Conservation (phyloP, 768 basidiomycete genomes). For the Collybia sordida region DNA sequence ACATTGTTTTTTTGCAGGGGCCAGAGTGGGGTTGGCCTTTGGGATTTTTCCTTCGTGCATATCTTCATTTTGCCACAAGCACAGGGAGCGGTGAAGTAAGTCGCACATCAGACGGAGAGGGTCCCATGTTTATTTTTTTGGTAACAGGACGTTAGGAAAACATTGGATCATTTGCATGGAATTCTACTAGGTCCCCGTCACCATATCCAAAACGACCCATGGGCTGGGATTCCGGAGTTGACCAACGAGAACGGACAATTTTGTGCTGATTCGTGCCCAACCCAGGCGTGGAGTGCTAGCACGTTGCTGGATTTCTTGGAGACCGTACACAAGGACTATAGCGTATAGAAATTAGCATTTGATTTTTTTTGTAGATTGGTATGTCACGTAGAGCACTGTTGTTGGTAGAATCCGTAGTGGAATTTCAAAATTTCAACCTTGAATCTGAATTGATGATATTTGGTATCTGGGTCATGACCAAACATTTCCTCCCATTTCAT, state of each 20-base stretch:
- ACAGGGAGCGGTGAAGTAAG: conserved; percentile 68
- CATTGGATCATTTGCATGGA: conserved; percentile 78
- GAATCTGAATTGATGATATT: conserved; percentile 2
- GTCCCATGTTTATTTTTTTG: conserved; percentile 5
- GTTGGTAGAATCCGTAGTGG: no score
- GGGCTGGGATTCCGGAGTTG: conserved; percentile 93
- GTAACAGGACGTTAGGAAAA: conserved; percentile 61
- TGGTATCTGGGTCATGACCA: conserved; percentile 1
- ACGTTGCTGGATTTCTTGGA: conserved; percentile 89
- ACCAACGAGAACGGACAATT: conserved; percentile 83
- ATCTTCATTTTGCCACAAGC: conserved; percentile 80
- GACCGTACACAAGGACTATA: conserved; percentile 51
- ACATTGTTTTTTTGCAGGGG: conserved; percentile 48
- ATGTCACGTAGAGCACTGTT: no score
- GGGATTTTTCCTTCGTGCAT: conserved; percentile 94
- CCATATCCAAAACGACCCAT: conserved; percentile 78
- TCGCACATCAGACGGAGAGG: conserved; percentile 6
- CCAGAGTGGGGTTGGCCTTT: conserved; percentile 96
- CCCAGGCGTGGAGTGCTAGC: conserved; percentile 97
- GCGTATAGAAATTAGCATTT: background rate
- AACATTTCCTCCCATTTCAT: background rate
- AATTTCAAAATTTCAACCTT: no score
- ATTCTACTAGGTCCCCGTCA: conserved; percentile 67
- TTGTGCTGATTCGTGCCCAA: conserved; percentile 87
- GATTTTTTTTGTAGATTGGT: no score